These are phyloP conservation scores for Pyricularia grisea DNA, from an alignment of 2,329 filamentous ascomycete species.

Conservation along the genomic window DNA sequence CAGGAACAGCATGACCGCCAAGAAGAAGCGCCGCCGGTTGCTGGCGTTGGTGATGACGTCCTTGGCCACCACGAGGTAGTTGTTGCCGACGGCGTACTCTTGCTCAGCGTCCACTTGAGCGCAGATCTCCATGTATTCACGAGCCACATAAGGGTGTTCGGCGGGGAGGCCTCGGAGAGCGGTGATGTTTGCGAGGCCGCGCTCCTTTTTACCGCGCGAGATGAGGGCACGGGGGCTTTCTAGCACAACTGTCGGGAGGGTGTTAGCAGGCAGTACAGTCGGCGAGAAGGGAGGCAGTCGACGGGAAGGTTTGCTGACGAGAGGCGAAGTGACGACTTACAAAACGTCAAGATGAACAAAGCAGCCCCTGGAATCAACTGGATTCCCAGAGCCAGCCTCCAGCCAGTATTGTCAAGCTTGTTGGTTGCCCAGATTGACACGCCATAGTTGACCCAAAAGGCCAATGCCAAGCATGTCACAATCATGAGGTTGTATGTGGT, in stretches of 20 bases:
- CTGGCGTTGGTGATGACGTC: constrained; percentile 15
- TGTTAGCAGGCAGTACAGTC: constrained; percentile 2
- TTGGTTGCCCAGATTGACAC: constrained; percentile 15
- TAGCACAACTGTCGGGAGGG: constrained; percentile 14
- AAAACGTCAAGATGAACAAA: constrained; percentile 23
- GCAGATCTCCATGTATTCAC: constrained; percentile 26
- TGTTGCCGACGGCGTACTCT: constrained; percentile 7
- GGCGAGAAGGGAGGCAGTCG: no score
- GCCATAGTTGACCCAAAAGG: constrained; percentile 22
- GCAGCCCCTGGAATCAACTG: constrained; percentile 27
- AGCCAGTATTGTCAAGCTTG: constrained; percentile 21
- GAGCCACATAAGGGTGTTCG: constrained; percentile 25
- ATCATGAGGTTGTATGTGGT: constrained; percentile 30
- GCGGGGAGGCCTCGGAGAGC: constrained; percentile 26
- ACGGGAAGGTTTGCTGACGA: background rate
- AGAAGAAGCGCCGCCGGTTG: constrained; percentile 17
- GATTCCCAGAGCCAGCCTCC: constrained; percentile 25
- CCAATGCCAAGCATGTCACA: constrained; percentile 22
- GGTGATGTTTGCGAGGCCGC: constrained; percentile 25
- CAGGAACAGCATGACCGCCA: constrained; percentile 18
- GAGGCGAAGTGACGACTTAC: constrained; percentile 8
- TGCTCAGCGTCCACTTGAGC: constrained; percentile 23
- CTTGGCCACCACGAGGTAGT: constrained; percentile 3
- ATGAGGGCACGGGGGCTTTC: constrained; percentile 26
- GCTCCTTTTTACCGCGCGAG: constrained; percentile 22